Base-by-base conservation (phyloP, 306 rosid genomes). In the Castanea crenata region DNA sequence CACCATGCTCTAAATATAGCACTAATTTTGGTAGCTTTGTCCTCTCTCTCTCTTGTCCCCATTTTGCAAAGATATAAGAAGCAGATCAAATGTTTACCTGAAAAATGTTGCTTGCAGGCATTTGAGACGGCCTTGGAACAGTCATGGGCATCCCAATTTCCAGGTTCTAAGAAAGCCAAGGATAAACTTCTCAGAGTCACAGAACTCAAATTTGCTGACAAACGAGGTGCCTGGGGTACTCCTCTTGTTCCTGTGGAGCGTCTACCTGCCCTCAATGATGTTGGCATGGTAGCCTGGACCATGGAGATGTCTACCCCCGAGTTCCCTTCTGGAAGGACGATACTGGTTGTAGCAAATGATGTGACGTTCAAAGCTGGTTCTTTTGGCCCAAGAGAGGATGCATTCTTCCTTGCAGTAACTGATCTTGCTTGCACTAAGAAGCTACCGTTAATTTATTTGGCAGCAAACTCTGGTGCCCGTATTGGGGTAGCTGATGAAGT, bases 381-480 rank as follows among this genome's bases (percentile, higher is more conserved):
- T 77, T 95, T 95, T 85, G 98, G 99, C 76, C 99, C 97, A 34
- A 90, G 82, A 82, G 99, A 95, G 90, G 98, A 95, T 70, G 97
- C 98, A 25, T 95, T 92, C 90, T 95, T 92, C 79, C 92, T 83
- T 75, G 99, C 96, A 21, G 93, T 95, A 71, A 92, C 97, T 44
- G 99, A 95, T 72, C 93, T 92, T 83, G 99, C 99, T 58, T 92
- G 98, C 82, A 81, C 87, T 20, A 89, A 81, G 83, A 95, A 89
- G 79, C 75, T 95, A 59, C 99, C 99, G 77, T 84, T 95, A 76
- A 92, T 95, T 79, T 95, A 95, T 88, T 78, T 95, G 85, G 99
- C 98, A 38, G 99, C 98, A 73, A 95, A 95, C 84, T 95, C 99
- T 84, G 99, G 99, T 77, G 99, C 98, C 34, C 98, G 97, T 58